These are phyloP conservation scores for Amanita exitialis DNA, from an alignment of 768 basidiomycete species.

Conservation along the genomic window DNA sequence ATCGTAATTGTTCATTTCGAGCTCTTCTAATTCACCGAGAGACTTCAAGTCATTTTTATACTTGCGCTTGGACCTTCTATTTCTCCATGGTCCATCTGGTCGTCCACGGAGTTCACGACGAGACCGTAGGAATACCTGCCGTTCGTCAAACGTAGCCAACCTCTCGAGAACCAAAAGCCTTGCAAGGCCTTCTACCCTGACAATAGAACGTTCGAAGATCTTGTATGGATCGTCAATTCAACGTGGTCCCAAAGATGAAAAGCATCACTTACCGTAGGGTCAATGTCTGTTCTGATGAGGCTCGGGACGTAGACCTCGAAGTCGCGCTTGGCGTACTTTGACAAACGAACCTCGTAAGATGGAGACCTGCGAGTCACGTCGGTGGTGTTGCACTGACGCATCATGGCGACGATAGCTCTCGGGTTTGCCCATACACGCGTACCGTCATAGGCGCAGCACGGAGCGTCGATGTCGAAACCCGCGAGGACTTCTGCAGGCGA, in stretches of 20 bases:
- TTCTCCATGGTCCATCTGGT: conserved; percentile 21
- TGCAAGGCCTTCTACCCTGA: conserved; percentile 47
- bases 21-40: conserved; percentile 25
- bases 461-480: conserved; percentile 59
- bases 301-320: conserved; percentile 38
- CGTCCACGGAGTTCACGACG: conserved; percentile 42
- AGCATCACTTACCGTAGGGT: conserved; percentile 39
- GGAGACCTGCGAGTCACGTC: conserved; percentile 40
- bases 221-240: not conserved
- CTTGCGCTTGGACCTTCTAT: conserved; percentile 24
- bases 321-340: conserved; percentile 34
- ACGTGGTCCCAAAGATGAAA: not conserved
- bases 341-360: conserved; percentile 38
- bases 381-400: conserved; percentile 38
- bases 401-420: conserved; percentile 35
- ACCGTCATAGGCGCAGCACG: conserved; percentile 48
- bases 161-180: conserved; percentile 55
- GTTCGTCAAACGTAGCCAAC: conserved; percentile 31
- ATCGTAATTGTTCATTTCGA: conserved; percentile 52
- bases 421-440: conserved; percentile 34
- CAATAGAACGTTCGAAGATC: conserved; percentile 54
- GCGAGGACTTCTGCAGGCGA: conserved; percentile 59
- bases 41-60: conserved; percentile 50
- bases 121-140: conserved; percentile 35
- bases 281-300: conserved; percentile 29